These are phyloP conservation scores for Heritiera fomes DNA, from an alignment of 345 rosid genomes.

Conservation along the genomic window DNA sequence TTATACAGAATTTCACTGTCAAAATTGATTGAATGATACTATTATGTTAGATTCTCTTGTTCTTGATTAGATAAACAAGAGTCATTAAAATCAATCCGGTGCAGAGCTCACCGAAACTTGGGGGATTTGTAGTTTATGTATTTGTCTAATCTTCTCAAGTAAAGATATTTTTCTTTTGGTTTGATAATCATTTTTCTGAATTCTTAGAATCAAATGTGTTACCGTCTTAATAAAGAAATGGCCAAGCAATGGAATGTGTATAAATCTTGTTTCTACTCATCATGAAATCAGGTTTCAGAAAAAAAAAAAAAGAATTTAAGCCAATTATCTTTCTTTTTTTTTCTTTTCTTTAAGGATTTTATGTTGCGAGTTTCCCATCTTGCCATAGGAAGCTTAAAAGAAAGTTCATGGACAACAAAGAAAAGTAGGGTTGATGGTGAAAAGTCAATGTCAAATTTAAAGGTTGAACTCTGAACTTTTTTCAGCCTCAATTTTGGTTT, in stretches of 20 bases:
- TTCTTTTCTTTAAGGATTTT: too few species aligned
- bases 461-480: too few species aligned
- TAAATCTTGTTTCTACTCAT: too few species aligned
- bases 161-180: background rate
- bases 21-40: background rate
- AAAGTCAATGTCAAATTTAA: background rate
- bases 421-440: background rate
- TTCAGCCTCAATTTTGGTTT: background rate
- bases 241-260: background rate
- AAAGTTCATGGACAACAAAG: background rate
- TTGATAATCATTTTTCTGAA: background rate
- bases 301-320: too few species aligned
- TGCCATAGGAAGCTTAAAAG: background rate
- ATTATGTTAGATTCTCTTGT: slow-evolving; percentile 12
- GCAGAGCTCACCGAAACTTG: background rate
- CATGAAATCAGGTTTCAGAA: too few species aligned
- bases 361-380: too few species aligned
- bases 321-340: too few species aligned
- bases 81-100: background rate
- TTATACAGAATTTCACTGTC: background rate
- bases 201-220: background rate
- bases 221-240: background rate
- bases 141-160: background rate
- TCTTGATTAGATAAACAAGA: background rate
- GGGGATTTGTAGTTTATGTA: background rate